A percentile compares a stretch with the other conserved stretches of the same genome.
phyloP scores from a whole-genome alignment of 495 filamentous ascomycete genomes.

The Aspergillus egyptiacus region DNA sequence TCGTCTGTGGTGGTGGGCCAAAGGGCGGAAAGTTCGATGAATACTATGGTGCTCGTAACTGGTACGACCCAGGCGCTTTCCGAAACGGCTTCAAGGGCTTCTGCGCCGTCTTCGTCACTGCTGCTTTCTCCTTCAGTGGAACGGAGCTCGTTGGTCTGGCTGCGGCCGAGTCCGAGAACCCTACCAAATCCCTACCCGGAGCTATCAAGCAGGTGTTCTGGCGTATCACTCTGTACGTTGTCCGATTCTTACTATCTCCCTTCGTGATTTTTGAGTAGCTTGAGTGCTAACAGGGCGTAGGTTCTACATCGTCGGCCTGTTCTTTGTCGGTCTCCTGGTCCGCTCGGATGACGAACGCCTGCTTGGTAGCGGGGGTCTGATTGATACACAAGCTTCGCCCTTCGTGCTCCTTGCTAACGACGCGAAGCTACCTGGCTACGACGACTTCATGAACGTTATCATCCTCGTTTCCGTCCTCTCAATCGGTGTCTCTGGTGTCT shows the following conservation, averaged over 20 bases:
- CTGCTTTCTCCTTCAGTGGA: slow-evolving; percentile 67
- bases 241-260: no score
- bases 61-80: slow-evolving; percentile 68
- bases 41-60: slow-evolving; percentile 58
- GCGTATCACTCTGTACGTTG: slow-evolving; percentile 56
- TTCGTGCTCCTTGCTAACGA: slow-evolving; percentile 57
- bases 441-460: slow-evolving; percentile 71
- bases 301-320: slow-evolving; percentile 69
- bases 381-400: slow-evolving; percentile 57
- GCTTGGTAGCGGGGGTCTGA: slow-evolving; percentile 37
- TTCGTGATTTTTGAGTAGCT: no score
- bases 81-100: slow-evolving; percentile 60
- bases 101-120: slow-evolving; percentile 67
- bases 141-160: slow-evolving; percentile 70
- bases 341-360: slow-evolving; percentile 42
- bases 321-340: slow-evolving; percentile 71
- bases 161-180: slow-evolving; percentile 63
- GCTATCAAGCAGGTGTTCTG: slow-evolving; percentile 72
- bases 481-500: slow-evolving; percentile 72
- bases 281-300: not conserved
- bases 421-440: slow-evolving; percentile 59
- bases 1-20: slow-evolving; percentile 61
- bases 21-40: slow-evolving; percentile 24
- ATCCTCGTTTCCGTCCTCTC: slow-evolving; percentile 63
- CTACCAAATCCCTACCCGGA: slow-evolving; percentile 56